Percentiles rank a stretch among this genome's conserved stretches.
These are phyloP conservation scores for Mollisiaceae sp. DNA, from an alignment of 2,329 filamentous ascomycete species.

Conservation along the genomic window DNA sequence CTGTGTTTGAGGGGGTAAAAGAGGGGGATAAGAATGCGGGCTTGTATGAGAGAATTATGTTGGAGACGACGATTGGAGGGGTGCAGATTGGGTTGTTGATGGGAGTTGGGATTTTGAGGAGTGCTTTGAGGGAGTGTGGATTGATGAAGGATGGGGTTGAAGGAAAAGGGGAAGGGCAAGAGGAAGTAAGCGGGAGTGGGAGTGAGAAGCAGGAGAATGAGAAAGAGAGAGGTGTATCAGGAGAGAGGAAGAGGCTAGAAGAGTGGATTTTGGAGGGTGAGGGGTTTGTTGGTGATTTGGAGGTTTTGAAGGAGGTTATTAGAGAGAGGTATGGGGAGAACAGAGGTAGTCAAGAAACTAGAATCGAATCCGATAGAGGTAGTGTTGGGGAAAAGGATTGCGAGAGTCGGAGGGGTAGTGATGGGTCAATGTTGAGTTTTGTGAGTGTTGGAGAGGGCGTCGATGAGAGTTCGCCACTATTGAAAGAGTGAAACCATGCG, in stretches of 20 bases:
- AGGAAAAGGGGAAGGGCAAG: neutral
- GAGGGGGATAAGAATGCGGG: neutral
- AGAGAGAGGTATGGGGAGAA: neutral
- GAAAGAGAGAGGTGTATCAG: too few relatives aligned
- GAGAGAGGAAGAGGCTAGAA: neutral
- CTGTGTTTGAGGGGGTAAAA: too few relatives aligned
- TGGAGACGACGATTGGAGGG: neutral
- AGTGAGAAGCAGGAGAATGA: neutral
- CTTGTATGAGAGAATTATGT: neutral
- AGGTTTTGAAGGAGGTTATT: neutral
- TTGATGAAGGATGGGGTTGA: neutral
- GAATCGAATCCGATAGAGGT: too few relatives aligned
- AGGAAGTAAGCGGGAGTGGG: neutral
- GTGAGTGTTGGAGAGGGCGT: neutral
- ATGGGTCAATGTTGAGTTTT: neutral
- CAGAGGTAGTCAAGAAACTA: neutral
- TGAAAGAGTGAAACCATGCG: too few relatives aligned
- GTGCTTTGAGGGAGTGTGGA: neutral
- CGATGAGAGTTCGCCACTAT: neutral
- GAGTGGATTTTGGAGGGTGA: neutral
- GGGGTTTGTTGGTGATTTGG: neutral
- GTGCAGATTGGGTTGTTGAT: conserved; percentile 1
- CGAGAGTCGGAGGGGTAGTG: neutral
- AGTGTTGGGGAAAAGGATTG: neutral
- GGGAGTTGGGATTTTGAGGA: neutral